Evolutionary conservation across 768 basidiomycete genomes (phyloP).

Genomic region (Leccinum subtestaceum): DNA sequence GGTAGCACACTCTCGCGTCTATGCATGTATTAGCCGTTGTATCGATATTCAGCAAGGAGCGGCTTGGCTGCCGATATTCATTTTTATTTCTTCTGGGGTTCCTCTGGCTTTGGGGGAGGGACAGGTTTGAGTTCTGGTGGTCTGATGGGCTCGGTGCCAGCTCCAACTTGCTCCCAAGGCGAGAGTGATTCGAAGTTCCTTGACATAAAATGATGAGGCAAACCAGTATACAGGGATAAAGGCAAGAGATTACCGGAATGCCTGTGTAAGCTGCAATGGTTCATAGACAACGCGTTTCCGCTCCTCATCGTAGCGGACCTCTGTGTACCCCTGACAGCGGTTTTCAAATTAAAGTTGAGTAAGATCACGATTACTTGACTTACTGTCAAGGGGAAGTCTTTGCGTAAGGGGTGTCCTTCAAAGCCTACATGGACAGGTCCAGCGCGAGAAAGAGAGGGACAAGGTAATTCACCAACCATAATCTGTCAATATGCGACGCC

Average conservation of each 20-base stretch:
- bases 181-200: conserved; percentile 93
- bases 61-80: not conserved
- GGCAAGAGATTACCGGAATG: conserved; percentile 71
- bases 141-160: conserved; percentile 49
- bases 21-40: conserved; percentile 13
- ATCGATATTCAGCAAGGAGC: conserved; percentile 10
- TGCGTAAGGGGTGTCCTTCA: conserved; percentile 95
- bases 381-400: conserved; percentile 97
- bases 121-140: conserved; percentile 77
- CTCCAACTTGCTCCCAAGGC: conserved; percentile 95
- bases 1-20: conserved; percentile 6
- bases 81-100: conserved; percentile 73
- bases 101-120: conserved; percentile 72
- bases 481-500: conserved; percentile 95
- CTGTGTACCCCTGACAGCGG: conserved; percentile 84
- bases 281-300: conserved; percentile 97
- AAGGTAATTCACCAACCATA: conserved; percentile 58
- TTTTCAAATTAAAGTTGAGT: not conserved
- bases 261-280: conserved; percentile 95
- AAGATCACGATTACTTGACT: conserved; percentile 23
- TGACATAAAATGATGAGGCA: conserved; percentile 1
- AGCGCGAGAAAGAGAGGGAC: not conserved
- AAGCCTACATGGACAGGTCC: conserved; percentile 54
- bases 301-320: conserved; percentile 97
- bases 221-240: not conserved